Base-by-base conservation (phyloP, 768 basidiomycete genomes). In the Kwoniella dejecticola region DNA sequence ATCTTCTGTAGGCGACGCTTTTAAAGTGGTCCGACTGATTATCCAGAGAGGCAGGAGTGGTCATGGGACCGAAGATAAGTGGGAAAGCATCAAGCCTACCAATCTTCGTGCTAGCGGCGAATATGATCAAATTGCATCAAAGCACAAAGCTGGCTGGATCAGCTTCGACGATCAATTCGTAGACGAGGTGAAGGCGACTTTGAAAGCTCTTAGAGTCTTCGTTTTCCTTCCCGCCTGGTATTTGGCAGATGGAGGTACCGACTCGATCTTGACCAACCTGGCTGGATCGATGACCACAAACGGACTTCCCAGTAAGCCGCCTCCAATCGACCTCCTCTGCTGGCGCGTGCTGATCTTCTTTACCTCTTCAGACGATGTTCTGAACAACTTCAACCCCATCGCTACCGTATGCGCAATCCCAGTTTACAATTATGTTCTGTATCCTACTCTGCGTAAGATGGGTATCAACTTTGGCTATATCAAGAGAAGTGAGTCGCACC, bases 91-190 rank as follows among this genome's bases (percentile, higher is more conserved):
- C 52, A 71, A 73, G 42, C 74, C 74, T 1, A 36, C 50, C 44
- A 36, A 64, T 27, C 62, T 70, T 40, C 57, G 52, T 8, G 57
- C 56, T 19, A 30, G 19, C 2, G 47, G 56, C 0, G 55, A 63
- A 42, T 57, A 30, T 27, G 48, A 52, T n/a, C 29, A 30, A 11
- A 12, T 57, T 12, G 62, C 57, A 5, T n/a, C 40, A 5, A 50
- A 45, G 24, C 45, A 57, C 24, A 58, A 57, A 31, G 27, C 31
- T 11, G 56, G 62, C 13, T 57, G 45, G 38, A 46, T 70, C 31
- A 52, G 48, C 40, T 75, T 67, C 69, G 75, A 77, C 60, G 75
- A 77, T 59, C 59, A 70, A n/a, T 77, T 75, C 46, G 71, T 75
- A 4, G 70, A 68, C 40, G 75, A 77, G 44, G n/a, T 77, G 29